Evolutionary conservation across 179 eudicot species (phyloP).

Genomic region (Monotropa hypopitys): DNA sequence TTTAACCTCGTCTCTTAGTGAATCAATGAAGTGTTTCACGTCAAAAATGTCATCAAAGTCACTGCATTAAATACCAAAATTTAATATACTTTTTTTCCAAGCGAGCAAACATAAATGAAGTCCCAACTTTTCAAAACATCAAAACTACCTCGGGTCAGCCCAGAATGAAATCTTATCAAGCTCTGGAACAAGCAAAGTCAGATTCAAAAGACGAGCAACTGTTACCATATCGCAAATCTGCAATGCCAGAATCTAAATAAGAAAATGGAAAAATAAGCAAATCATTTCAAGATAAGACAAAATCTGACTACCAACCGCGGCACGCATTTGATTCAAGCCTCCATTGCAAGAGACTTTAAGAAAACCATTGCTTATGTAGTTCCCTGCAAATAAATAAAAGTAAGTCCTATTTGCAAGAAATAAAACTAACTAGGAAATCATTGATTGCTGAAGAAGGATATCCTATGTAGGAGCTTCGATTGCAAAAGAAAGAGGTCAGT

Average conservation of each 20-base stretch:
- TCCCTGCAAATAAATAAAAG: constrained; percentile 41
- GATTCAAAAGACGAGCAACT: constrained; percentile 81
- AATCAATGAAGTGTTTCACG: constrained; percentile 79
- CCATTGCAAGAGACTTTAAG: constrained; percentile 88
- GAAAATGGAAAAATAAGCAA: constrained; percentile 11
- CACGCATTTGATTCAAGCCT: constrained; percentile 98
- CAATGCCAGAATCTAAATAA: constrained; percentile 13
- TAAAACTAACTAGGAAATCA: no score
- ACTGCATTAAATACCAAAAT: constrained; percentile 32
- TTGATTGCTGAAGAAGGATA: no score
- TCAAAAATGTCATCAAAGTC: constrained; percentile 90
- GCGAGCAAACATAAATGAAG: background rate
- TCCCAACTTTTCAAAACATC: constrained; percentile 2
- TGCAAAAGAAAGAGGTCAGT: background rate
- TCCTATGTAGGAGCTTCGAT: background rate
- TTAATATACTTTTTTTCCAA: background rate
- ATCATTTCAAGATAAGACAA: constrained; percentile 6
- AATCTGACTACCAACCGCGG: constrained; percentile 64
- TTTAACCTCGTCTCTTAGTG: constrained; percentile 81
- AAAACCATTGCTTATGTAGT: constrained; percentile 76
- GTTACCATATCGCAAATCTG: constrained; percentile 99
- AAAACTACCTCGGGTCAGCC: constrained; percentile 84
- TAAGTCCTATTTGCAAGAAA: no score
- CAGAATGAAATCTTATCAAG: constrained; percentile 97
- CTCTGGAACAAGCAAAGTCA: constrained; percentile 89